Percentiles rank a stretch among this genome's conserved stretches.
Conservation (phyloP, 176 grass and related monocot genomes). For the Puccinellia tenuiflora region DNA sequence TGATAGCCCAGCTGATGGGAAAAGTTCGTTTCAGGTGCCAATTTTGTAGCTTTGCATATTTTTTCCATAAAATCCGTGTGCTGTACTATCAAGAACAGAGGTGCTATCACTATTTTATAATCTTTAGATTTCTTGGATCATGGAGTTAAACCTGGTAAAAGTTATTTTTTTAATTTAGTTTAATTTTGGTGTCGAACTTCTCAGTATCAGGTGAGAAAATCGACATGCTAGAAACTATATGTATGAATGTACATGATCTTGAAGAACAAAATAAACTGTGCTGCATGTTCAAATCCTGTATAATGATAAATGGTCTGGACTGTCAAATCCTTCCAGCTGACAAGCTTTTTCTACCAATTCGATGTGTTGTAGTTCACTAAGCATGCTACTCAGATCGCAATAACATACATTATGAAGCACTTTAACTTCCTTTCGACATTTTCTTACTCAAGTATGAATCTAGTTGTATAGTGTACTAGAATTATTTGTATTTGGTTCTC, state of each 20-base stretch:
- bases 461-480: not conserved
- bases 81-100: not conserved
- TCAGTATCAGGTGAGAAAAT: not conserved
- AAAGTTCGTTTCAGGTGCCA: slow-evolving; percentile 95
- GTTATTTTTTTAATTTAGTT: too few species aligned
- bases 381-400: not conserved
- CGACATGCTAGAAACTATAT: not conserved
- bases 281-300: not conserved
- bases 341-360: not conserved
- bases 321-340: not conserved
- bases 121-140: not conserved
- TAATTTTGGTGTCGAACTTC: too few species aligned
- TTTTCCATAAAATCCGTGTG: not conserved
- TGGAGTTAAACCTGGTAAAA: slow-evolving; percentile 12
- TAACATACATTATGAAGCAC: not conserved
- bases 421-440: slow-evolving; percentile 10
- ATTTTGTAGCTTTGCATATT: slow-evolving; percentile 9
- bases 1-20: slow-evolving; percentile 93
- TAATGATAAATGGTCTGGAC: not conserved
- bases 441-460: slow-evolving; percentile 3
- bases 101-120: not conserved
- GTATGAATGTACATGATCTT: not conserved
- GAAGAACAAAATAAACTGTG: not conserved
- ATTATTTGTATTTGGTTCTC: not conserved
- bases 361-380: not conserved